These are phyloP conservation scores for Exophiala spinifera DNA, from an alignment of 2,329 filamentous ascomycete genomes.

Conservation along the genomic window DNA sequence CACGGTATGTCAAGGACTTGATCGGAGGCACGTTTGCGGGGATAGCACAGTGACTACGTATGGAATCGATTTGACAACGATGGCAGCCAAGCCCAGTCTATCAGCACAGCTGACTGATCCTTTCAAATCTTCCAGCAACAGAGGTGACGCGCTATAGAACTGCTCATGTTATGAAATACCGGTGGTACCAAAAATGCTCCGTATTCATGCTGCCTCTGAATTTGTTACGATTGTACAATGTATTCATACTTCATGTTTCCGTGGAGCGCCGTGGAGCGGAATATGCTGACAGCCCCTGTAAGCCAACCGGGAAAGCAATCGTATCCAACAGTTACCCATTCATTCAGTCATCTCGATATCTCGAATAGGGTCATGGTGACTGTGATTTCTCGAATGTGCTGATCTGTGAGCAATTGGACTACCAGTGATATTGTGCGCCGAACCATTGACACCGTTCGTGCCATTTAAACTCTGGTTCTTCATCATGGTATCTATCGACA, in stretches of 20 bases:
- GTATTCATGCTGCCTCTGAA: neutral
- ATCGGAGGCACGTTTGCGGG: too few species aligned
- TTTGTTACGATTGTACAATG: neutral
- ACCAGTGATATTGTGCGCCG: constrained; percentile 2
- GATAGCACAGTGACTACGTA: too few species aligned
- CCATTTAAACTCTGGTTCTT: constrained; percentile 21
- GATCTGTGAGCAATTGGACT: constrained; percentile 13
- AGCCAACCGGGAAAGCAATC: neutral
- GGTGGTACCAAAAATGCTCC: neutral
- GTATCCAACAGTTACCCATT: neutral
- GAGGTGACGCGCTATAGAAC: too few species aligned
- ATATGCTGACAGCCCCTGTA: neutral
- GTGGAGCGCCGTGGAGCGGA: too few species aligned
- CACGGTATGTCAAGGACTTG: too few species aligned
- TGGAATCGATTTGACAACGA: too few species aligned
- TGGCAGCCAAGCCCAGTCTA: too few species aligned
- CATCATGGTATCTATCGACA: constrained; percentile 23
- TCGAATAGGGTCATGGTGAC: constrained; percentile 23
- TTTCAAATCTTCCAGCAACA: too few species aligned
- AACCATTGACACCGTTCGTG: constrained; percentile 18
- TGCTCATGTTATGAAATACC: too few species aligned
- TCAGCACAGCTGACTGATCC: too few species aligned
- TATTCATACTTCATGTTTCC: neutral
- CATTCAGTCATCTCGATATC: constrained; percentile 26
- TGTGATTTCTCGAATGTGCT: constrained; percentile 16